Evolutionary conservation across 1,284 basidiomycete genomes (phyloP).

Genomic region (Omphalotus olearius): DNA sequence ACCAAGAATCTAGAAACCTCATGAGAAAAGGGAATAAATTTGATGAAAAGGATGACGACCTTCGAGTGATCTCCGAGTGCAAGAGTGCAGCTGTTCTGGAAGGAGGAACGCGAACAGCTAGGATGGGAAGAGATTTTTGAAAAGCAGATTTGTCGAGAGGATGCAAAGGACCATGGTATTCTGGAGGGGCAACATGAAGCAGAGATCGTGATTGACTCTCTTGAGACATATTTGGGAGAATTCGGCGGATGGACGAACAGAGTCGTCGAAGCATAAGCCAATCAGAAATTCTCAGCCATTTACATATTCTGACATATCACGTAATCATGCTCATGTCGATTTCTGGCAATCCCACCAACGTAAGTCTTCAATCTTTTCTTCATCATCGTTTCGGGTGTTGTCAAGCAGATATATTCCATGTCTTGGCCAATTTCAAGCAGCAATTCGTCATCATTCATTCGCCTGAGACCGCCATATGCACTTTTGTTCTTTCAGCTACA

Average conservation of each 20-base stretch:
- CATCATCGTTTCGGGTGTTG: no score
- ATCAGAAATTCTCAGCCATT: not conserved
- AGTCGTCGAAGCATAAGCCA: conserved; percentile 7
- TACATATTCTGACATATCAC: not conserved
- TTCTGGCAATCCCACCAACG: not conserved
- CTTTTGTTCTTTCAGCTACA: not conserved
- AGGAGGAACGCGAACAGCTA: conserved; percentile 64
- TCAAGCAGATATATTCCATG: no score
- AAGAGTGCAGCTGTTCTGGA: conserved; percentile 51
- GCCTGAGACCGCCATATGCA: no score
- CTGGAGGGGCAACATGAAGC: conserved; percentile 56
- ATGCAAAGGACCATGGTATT: conserved; percentile 27
- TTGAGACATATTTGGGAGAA: conserved; percentile 5
- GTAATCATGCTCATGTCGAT: not conserved
- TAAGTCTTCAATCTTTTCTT: no score
- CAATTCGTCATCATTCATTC: no score
- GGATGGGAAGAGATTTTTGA: conserved; percentile 54
- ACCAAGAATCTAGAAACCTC: conserved; percentile 41
- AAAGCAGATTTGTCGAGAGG: conserved; percentile 64
- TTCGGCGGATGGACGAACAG: not conserved
- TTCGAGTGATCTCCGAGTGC: conserved; percentile 50
- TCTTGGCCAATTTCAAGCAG: no score
- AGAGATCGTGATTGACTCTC: conserved; percentile 29
- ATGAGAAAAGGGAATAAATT: conserved; percentile 2
- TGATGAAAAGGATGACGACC: conserved; percentile 36